Evolutionary conservation across 2,329 filamentous ascomycete species (phyloP).

Genomic region (Phyllosticta citriasiana): DNA sequence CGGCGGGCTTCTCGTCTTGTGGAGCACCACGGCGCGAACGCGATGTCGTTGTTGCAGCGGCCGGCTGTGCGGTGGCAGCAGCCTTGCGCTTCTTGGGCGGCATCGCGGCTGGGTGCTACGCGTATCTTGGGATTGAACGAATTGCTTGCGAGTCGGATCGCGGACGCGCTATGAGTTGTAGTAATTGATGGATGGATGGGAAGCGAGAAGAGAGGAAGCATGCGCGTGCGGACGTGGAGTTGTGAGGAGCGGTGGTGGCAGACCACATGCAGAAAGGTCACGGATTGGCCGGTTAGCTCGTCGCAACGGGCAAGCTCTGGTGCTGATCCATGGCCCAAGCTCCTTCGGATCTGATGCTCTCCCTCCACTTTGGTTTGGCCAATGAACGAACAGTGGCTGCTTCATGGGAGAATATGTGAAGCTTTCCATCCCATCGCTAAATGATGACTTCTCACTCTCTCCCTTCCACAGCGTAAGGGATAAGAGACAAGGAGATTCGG

Average conservation of each 20-base stretch:
- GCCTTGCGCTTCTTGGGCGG: slow-evolving; percentile 11
- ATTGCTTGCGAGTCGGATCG: background rate
- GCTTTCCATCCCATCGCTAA: too few relatives aligned
- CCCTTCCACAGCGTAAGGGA: too few relatives aligned
- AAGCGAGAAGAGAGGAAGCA: background rate
- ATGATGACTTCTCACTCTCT: too few relatives aligned
- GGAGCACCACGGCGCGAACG: slow-evolving; percentile 1
- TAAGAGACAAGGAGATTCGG: too few relatives aligned
- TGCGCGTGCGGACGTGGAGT: background rate
- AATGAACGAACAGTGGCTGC: background rate
- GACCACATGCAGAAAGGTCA: background rate
- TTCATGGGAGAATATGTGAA: too few relatives aligned
- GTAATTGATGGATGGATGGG: background rate
- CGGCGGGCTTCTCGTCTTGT: background rate
- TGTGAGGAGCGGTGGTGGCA: background rate
- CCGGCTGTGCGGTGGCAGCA: background rate
- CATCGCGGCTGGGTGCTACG: background rate
- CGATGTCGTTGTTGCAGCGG: background rate
- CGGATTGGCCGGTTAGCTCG: background rate
- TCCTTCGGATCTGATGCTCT: background rate
- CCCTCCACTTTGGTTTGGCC: background rate
- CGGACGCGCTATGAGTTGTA: background rate
- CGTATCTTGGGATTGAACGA: background rate
- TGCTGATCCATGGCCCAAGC: background rate
- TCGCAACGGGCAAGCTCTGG: too few relatives aligned